Percentiles rank a stretch among this genome's conserved stretches.
Conservation (phyloP, 2,329 filamentous ascomycete genomes). For the Leptodontidium sp. region DNA sequence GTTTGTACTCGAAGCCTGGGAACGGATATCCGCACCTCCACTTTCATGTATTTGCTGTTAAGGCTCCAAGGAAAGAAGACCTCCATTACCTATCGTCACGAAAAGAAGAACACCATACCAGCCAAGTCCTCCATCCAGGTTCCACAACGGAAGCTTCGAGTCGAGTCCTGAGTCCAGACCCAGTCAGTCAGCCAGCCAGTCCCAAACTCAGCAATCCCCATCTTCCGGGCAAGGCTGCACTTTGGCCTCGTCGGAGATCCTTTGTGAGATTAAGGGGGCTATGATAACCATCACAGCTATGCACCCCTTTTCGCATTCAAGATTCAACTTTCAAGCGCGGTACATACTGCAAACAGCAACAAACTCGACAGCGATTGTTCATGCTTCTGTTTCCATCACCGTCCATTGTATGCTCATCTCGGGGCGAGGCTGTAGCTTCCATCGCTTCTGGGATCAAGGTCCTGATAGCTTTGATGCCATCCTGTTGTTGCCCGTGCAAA, state of each 20-base stretch:
- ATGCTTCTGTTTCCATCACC: not conserved
- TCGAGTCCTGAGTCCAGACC: constrained; percentile 3
- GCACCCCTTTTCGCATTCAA: not conserved
- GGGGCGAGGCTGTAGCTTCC: not conserved
- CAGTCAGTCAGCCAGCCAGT: not conserved
- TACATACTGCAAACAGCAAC: not conserved
- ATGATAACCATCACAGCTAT: not conserved
- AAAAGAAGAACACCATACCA: too few relatives aligned
- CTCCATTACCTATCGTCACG: too few relatives aligned
- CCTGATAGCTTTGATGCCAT: not conserved
- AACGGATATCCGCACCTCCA: not conserved
- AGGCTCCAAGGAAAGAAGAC: not conserved
- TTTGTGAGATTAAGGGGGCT: constrained; percentile 11
- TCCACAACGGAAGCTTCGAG: constrained; percentile 3
- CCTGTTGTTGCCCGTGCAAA: not conserved
- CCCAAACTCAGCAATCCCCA: not conserved
- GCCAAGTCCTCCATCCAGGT: not conserved
- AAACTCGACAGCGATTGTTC: not conserved
- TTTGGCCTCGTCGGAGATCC: constrained; percentile 16
- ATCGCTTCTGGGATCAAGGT: not conserved
- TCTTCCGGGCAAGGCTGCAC: constrained; percentile 12
- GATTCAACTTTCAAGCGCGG: not conserved
- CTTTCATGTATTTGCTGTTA: not conserved
- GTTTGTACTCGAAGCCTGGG: not conserved
- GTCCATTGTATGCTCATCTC: not conserved